Conservation (phyloP, 768 basidiomycete genomes). For the Lactifluus subvellereus region DNA sequence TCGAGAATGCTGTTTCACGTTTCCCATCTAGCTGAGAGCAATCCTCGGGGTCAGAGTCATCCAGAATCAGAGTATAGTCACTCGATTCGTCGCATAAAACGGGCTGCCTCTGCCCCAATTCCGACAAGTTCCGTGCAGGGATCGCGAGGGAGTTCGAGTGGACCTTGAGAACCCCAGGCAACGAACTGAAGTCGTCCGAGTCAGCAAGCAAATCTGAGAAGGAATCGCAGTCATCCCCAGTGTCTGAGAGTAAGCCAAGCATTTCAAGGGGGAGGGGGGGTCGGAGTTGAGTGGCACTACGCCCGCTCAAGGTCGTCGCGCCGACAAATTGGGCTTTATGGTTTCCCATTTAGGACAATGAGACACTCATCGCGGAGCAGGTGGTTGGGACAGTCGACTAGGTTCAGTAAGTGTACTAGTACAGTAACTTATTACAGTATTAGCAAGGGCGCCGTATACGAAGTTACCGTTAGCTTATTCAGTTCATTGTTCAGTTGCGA, state of each 20-base stretch:
- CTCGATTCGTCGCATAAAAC: background rate
- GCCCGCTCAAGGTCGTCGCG: background rate
- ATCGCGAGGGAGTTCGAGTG: background rate
- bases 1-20: background rate
- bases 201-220: slow-evolving; percentile 6
- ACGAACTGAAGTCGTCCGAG: background rate
- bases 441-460: too few species aligned
- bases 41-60: background rate
- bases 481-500: background rate
- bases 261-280: background rate
- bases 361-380: background rate
- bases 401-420: too few species aligned
- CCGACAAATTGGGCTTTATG: background rate
- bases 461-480: too few species aligned
- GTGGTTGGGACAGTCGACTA: too few species aligned
- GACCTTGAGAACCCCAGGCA: background rate
- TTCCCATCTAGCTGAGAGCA: background rate
- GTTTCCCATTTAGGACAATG: background rate
- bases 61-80: background rate
- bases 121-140: background rate
- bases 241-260: background rate
- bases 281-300: too few species aligned
- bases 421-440: too few species aligned
- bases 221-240: background rate
- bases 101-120: background rate